Base-by-base conservation (phyloP, 495 filamentous ascomycete species). In the Pseudotulostoma volvatum region DNA sequence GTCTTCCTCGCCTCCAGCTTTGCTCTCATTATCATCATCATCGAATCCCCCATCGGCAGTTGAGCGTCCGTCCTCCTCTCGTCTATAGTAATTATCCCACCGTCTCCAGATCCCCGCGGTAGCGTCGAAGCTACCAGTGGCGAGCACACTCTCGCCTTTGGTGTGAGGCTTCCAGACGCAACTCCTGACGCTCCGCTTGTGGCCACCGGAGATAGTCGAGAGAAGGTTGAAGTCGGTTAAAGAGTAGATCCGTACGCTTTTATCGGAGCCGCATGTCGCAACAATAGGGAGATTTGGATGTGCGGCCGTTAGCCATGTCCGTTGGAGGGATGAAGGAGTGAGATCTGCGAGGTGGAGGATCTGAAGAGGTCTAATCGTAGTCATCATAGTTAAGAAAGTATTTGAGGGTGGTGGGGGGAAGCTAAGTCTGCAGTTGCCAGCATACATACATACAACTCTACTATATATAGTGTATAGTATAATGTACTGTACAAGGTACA, bases 71-170 rank as follows among this genome's bases (percentile, higher is more conserved):
- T 60, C 44, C 3, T 36, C 39, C 23, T 40, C 49, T 20, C 43
- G 53, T 4, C 47, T 49, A n/a, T n/a, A n/a, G 42, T 61, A 64
- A 15, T 51, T 59, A 50, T 81, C 76, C 48, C 68, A 68, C 48
- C 76, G 73, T 32, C 77, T 65, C 88, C 88, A 96, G 37, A 96
- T 71, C 1, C 84, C 88, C 2, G 86, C 84, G 3, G 79, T 87
- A 7, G 81, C 75, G 52, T 96, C 88, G 56, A 96, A 96, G 47
- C 75, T 81, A 7, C 84, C 88, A 1, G 86, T 93, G 0, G 85
- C 85, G n/a, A 95, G 63, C 23, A 85, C 79, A 40, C 77, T 75
- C 46, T 79, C 68, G 31, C 74, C 67, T 18, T 60, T 51, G 5
- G 72, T 51, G 34, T 67, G 63, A 1, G 88, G 87, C 55, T 90